These are phyloP conservation scores for Trichoderma erinaceum DNA, from an alignment of 495 filamentous ascomycete genomes.

Conservation along the genomic window DNA sequence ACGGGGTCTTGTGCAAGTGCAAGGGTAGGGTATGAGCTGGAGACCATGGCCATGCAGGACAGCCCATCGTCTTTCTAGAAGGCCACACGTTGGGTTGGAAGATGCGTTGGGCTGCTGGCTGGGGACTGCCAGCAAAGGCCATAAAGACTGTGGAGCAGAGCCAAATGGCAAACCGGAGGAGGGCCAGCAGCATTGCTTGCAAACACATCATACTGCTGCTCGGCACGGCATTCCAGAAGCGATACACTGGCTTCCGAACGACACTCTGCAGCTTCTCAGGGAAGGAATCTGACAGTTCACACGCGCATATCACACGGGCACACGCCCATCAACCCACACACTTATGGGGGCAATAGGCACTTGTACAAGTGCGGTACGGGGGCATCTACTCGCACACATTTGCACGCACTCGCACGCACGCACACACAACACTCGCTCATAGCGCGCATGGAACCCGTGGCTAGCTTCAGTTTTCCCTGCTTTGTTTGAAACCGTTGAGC, in stretches of 20 bases:
- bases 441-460: background rate
- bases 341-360: background rate
- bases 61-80: slow-evolving; percentile 10
- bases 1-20: slow-evolving; percentile 10
- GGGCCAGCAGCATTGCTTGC: slow-evolving; percentile 1
- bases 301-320: background rate
- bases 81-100: slow-evolving; percentile 9
- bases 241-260: background rate
- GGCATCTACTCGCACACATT: background rate
- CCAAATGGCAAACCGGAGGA: background rate
- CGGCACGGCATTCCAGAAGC: slow-evolving; percentile 12
- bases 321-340: background rate
- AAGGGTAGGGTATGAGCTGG: slow-evolving; percentile 5
- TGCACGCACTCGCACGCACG: background rate
- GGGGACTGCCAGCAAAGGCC: slow-evolving; percentile 3
- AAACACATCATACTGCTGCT: slow-evolving; percentile 1
- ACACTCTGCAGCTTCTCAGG: background rate
- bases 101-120: background rate
- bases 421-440: background rate
- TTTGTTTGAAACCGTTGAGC: slow-evolving; percentile 5
- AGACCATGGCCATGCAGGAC: background rate
- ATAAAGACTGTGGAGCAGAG: slow-evolving; percentile 9
- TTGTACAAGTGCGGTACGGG: too few species aligned
- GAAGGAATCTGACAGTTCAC: slow-evolving; percentile 1
- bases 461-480: slow-evolving; percentile 1